Percentiles rank a stretch among this genome's conserved stretches.
phyloP scores from a whole-genome alignment of 345 rosid genomes.

The Aegle marmelos region DNA sequence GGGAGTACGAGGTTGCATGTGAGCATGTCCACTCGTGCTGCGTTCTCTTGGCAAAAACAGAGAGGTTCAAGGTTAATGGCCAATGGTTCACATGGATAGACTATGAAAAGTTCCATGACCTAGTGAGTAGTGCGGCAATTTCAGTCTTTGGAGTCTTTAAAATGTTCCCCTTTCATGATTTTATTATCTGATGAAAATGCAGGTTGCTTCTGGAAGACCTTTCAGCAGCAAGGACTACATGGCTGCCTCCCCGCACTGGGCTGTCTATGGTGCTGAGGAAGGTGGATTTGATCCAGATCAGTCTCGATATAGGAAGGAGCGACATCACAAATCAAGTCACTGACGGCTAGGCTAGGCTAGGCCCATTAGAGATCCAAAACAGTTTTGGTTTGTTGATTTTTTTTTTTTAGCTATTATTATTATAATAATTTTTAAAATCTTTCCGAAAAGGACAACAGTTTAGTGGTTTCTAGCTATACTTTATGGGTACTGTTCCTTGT shows the following conservation, averaged over 20 bases:
- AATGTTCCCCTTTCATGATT: neutral
- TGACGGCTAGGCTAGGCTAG: constrained; percentile 24
- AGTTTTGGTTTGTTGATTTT: neutral
- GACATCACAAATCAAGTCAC: constrained; percentile 68
- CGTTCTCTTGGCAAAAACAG: constrained; percentile 82
- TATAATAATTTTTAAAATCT: neutral
- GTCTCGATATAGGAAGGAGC: constrained; percentile 71
- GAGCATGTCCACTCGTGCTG: constrained; percentile 96
- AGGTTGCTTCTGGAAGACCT: constrained; percentile 83
- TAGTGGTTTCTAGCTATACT: constrained; percentile 9
- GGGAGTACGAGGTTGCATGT: constrained; percentile 94
- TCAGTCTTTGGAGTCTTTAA: neutral
- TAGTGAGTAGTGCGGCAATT: constrained; percentile 48
- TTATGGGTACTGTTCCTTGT: neutral
- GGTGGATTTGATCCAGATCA: constrained; percentile 96
- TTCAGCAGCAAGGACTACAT: constrained; percentile 79
- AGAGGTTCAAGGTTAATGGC: constrained; percentile 80
- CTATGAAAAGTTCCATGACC: constrained; percentile 90
- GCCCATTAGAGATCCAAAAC: neutral
- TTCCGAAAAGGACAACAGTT: neutral
- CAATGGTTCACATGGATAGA: constrained; percentile 97
- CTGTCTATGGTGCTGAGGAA: constrained; percentile 90
- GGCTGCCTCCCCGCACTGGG: constrained; percentile 91
- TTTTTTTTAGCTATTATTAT: too few species aligned
- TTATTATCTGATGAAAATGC: constrained; percentile 14